A percentile compares a stretch with the other conserved stretches of the same genome.
phyloP scores from a whole-genome alignment of 176 grass and related monocot genomes.

The Musa itinerans region DNA sequence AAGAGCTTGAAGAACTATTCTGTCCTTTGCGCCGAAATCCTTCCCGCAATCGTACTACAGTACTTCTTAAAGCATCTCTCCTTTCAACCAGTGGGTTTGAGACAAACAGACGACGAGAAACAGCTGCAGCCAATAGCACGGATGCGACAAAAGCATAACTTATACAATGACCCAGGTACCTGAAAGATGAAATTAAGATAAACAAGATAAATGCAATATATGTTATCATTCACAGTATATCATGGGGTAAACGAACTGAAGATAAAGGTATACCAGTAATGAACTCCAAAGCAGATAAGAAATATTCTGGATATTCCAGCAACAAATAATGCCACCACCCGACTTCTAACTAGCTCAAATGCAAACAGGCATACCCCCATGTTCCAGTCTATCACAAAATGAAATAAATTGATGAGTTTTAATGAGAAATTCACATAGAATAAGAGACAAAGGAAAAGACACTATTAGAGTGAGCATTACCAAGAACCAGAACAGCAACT shows the following conservation, averaged over 20 bases:
- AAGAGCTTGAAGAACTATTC: conserved; percentile 90
- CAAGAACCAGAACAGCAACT: conserved; percentile 81
- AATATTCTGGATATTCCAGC: conserved; percentile 92
- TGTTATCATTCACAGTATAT: conserved; percentile 13
- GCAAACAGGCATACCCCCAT: conserved; percentile 77
- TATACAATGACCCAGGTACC: conserved; percentile 99
- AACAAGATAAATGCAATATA: conserved; percentile 13
- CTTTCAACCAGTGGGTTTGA: conserved; percentile 81
- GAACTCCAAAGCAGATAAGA: conserved; percentile 96
- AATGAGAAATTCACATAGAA: conserved; percentile 15
- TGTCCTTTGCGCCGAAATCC: conserved; percentile 71
- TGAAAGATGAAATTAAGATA: conserved; percentile 35
- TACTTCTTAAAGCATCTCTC: conserved; percentile 80
- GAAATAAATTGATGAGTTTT: conserved; percentile 24
- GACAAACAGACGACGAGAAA: conserved; percentile 75
- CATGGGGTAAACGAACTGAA: conserved; percentile 19
- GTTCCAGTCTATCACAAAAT: conserved; percentile 80
- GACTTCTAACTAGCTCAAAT: conserved; percentile 93
- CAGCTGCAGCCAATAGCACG: conserved; percentile 80
- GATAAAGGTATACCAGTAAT: conserved; percentile 72
- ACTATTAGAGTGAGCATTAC: conserved; percentile 27
- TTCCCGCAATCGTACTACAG: conserved; percentile 85
- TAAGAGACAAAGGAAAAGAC: conserved; percentile 25
- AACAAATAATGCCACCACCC: conserved; percentile 64
- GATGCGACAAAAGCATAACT: conserved; percentile 98